A percentile compares a stretch with the other conserved stretches of the same genome.
phyloP scores from a whole-genome alignment of 306 rosid species.

The Sophora flavescens region DNA sequence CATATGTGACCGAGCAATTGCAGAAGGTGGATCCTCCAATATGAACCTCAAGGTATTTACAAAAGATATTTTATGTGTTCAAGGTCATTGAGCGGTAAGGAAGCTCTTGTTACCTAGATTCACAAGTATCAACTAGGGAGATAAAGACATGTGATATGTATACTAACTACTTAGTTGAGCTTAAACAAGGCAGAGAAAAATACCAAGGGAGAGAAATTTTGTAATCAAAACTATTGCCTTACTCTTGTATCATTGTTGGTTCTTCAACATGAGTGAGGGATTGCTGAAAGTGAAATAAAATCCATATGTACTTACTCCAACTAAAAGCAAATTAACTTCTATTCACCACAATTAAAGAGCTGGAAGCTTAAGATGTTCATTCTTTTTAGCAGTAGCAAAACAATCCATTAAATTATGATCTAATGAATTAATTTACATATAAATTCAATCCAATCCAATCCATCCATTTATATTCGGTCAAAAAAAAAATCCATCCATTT shows the following conservation, averaged over 20 bases:
- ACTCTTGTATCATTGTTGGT: not conserved
- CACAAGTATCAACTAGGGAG: not conserved
- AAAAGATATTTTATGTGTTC: not conserved
- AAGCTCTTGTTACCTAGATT: not conserved
- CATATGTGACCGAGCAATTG: slow-evolving; percentile 43
- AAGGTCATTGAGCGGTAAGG: not conserved
- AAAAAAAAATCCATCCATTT: too few species aligned
- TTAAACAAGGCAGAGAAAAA: not conserved
- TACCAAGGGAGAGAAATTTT: not conserved
- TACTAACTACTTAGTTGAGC: not conserved
- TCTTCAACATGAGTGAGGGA: too few species aligned
- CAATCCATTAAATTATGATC: too few species aligned
- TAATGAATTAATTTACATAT: too few species aligned
- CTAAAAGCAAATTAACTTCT: too few species aligned
- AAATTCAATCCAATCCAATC: too few species aligned
- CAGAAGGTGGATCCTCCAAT: slow-evolving; percentile 49
- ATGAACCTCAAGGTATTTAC: slow-evolving; percentile 47
- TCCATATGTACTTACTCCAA: too few species aligned
- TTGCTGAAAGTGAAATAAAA: too few species aligned
- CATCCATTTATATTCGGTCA: too few species aligned
- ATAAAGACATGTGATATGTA: not conserved
- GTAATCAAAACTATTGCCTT: not conserved
- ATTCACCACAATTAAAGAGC: too few species aligned
- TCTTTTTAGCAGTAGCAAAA: too few species aligned
- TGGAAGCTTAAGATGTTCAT: too few species aligned